Evolutionary conservation across 2,329 filamentous ascomycete genomes (phyloP).

Genomic region (Aspergillus melleus): DNA sequence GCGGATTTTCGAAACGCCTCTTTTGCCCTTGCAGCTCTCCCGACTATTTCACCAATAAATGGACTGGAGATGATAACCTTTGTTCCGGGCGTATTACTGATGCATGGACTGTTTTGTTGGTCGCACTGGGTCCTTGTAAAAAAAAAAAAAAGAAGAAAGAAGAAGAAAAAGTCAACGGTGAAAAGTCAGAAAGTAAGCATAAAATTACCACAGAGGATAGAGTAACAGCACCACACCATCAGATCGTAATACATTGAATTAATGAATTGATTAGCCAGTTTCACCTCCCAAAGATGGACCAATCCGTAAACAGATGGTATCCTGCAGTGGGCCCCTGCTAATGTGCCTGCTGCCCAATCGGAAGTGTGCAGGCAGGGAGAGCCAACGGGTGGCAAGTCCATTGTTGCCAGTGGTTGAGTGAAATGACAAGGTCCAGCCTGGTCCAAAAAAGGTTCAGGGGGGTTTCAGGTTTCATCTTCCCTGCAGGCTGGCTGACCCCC

Average conservation of each 20-base stretch:
- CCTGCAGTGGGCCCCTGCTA: neutral
- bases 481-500: neutral
- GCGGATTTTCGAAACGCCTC: neutral
- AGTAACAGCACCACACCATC: neutral
- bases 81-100: neutral
- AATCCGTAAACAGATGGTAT: neutral
- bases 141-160: neutral
- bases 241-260: neutral
- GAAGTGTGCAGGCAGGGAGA: neutral
- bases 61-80: neutral
- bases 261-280: neutral
- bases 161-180: no score
- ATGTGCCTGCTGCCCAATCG: neutral
- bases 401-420: slow-evolving; percentile 6
- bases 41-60: neutral
- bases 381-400: slow-evolving; percentile 5
- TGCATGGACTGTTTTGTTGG: neutral
- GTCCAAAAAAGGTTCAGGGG: neutral
- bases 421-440: slow-evolving; percentile 2
- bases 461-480: slow-evolving; percentile 6
- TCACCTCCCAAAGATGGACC: neutral
- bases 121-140: neutral
- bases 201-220: neutral
- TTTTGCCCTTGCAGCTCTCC: neutral
- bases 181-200: no score